Evolutionary conservation across 2,329 filamentous ascomycete species (phyloP).

Genomic region (Arthrobotrys pseudoclavata): DNA sequence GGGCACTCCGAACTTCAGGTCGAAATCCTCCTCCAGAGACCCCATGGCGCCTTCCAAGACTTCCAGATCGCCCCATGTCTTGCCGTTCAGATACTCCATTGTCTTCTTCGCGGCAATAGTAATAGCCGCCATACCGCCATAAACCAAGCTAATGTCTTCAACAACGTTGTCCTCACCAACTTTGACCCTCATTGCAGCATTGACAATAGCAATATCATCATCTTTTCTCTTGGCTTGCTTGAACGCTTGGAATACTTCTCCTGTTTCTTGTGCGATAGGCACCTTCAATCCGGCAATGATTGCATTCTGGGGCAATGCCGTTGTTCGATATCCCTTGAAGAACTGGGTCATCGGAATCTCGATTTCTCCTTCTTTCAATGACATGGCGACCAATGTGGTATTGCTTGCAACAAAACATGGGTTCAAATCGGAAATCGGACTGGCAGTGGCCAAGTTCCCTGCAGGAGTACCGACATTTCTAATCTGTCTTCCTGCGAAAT

Average conservation of each 20-base stretch:
- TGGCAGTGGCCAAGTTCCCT: constrained; percentile 92
- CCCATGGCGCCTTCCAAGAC: constrained; percentile 92
- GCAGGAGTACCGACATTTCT: constrained; percentile 97
- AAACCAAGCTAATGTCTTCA: constrained; percentile 82
- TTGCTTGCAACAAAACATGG: constrained; percentile 92
- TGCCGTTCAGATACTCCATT: constrained; percentile 80
- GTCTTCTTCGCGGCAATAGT: constrained; percentile 89
- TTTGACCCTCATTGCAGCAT: constrained; percentile 82
- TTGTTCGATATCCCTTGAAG: constrained; percentile 90
- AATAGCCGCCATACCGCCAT: constrained; percentile 93
- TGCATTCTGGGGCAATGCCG: constrained; percentile 82
- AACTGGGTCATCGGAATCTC: constrained; percentile 94
- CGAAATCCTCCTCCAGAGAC: constrained; percentile 88
- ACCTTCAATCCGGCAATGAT: constrained; percentile 90
- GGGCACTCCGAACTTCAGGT: constrained; percentile 88
- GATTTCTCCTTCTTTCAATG: constrained; percentile 74
- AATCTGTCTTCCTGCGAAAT: constrained; percentile 95
- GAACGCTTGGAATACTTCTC: constrained; percentile 89
- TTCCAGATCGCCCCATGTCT: constrained; percentile 81
- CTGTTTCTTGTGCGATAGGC: constrained; percentile 78
- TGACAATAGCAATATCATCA: constrained; percentile 98
- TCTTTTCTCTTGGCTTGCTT: constrained; percentile 98
- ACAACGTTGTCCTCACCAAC: constrained; percentile 79
- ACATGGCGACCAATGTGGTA: constrained; percentile 84
- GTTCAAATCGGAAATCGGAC: constrained; percentile 95